phyloP scores from a whole-genome alignment of 345 rosid genomes.

The Trapa bicornis region DNA sequence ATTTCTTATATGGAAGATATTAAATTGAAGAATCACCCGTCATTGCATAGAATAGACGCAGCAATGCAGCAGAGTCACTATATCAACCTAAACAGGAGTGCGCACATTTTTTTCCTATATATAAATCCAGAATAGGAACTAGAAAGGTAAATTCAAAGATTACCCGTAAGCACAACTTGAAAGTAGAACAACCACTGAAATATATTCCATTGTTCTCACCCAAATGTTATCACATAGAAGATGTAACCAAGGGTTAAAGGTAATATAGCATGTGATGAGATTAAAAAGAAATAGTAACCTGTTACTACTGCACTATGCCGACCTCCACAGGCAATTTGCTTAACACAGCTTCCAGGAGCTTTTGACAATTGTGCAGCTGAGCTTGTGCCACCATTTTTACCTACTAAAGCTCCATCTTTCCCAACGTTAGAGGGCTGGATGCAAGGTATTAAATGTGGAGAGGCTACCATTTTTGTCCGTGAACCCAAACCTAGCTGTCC shows the following conservation, averaged over 20 bases:
- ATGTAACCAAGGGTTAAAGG: neutral
- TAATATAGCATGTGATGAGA: neutral
- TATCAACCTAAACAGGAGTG: too few relatives aligned
- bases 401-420: constrained; percentile 28
- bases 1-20: too few relatives aligned
- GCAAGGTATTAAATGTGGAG: constrained; percentile 71
- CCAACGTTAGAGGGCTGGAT: constrained; percentile 32
- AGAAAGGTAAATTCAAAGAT: neutral
- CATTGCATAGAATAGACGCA: too few relatives aligned
- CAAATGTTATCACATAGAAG: neutral
- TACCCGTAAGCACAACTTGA: neutral
- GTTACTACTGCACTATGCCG: constrained; percentile 74
- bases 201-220: neutral
- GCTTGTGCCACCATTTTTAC: constrained; percentile 32
- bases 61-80: neutral
- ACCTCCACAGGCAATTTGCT: constrained; percentile 74
- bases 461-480: constrained; percentile 63
- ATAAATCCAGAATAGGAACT: neutral
- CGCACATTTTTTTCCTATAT: too few relatives aligned
- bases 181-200: neutral
- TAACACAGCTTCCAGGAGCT: constrained; percentile 42
- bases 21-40: too few relatives aligned
- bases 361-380: constrained; percentile 24
- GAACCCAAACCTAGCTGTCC: constrained; percentile 88
- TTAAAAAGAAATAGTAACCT: constrained; percentile 26